Evolutionary conservation across 108 stramenopile genomes (phyloP).

Genomic region (Nitzschia putrida): DNA sequence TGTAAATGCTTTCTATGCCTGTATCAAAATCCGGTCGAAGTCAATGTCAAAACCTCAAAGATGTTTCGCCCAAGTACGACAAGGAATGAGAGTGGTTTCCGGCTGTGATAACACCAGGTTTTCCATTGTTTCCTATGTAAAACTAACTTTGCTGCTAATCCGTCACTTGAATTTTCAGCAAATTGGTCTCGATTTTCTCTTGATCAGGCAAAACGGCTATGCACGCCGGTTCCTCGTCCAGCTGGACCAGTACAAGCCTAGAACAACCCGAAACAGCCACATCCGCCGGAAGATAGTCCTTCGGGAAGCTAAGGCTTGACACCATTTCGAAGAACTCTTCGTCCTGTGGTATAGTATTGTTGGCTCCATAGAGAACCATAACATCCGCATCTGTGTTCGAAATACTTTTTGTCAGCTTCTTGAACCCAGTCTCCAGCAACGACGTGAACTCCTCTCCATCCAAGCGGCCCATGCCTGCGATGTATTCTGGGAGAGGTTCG

Average conservation of each 20-base stretch:
- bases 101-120: too few relatives aligned
- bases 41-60: too few relatives aligned
- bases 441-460: background rate
- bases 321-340: background rate
- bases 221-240: too few relatives aligned
- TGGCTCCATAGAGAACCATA: slow-evolving; percentile 51
- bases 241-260: slow-evolving; percentile 46
- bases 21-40: too few relatives aligned
- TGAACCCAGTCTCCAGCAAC: background rate
- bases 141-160: too few relatives aligned
- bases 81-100: too few relatives aligned
- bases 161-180: too few relatives aligned
- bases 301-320: background rate
- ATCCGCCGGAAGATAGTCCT: slow-evolving; percentile 23
- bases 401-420: background rate
- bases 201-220: too few relatives aligned
- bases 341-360: slow-evolving; percentile 35
- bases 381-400: slow-evolving; percentile 34
- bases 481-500: background rate
- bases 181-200: too few relatives aligned
- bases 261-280: slow-evolving; percentile 65
- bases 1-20: too few relatives aligned
- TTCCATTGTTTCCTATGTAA: too few relatives aligned
- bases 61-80: too few relatives aligned
- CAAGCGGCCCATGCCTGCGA: background rate